Evolutionary conservation across 2,329 filamentous ascomycete species (phyloP), one percentile per base, ranked within the genome.

Genomic region (Trichoderma aggressivum): DNA sequence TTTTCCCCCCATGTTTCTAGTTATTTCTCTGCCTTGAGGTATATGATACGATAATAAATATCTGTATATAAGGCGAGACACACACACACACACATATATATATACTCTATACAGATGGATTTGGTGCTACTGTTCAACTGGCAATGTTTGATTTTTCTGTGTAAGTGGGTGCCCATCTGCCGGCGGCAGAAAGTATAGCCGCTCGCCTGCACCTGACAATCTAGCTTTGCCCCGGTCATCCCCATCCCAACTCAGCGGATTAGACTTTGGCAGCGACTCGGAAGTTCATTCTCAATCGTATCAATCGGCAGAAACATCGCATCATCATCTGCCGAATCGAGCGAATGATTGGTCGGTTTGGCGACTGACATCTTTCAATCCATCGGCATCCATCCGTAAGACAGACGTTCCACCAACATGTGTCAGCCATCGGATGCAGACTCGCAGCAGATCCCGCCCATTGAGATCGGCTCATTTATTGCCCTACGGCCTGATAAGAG

Each of bases 401-500:
- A 24, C 59, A 43, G 16, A 47, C 12, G 39, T 21, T 24, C n/a
- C 8, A 11, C 36, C 55, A 47, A n/a, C 36, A 69, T 60, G 65
- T 28, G 63, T 43, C 65, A 69, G 56, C 32, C 65, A 53, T 53
- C 65, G 12, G 65, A 69, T 26, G 56, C 65, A 61, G 65, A 69
- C 39, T 69, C 65, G 55, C 65, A 69, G 65, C 65, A 53, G 65
- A 69, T 69, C 39, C 65, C 56, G 28, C 65, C 65, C 21, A 69
- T 69, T n/a, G 65, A 69, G 56, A 69, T 69, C 65, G 65, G 65
- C 65, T 69, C 65, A 69, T 69, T 69, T 69, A 69, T 69, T 61
- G 65, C 65, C 65, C 65, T 69, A 58, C 65, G 65, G n/a, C 65
- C 65, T 39, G 65, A 69, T 43, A 69, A 69, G 39, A 69, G 65